phyloP scores from a whole-genome alignment of 768 basidiomycete genomes.

The Mycena galopus region DNA sequence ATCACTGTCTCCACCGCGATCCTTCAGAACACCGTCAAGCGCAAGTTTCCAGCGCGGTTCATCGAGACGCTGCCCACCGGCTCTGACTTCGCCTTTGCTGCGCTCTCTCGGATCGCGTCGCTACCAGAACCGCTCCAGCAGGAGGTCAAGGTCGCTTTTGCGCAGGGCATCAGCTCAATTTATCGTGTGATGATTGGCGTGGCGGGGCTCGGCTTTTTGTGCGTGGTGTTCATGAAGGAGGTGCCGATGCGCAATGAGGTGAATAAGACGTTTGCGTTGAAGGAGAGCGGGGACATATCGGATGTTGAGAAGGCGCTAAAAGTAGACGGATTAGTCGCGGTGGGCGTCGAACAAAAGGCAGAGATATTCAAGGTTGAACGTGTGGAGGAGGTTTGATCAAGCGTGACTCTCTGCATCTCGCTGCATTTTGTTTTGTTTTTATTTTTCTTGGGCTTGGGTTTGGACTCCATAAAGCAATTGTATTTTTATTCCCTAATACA shows the following conservation, averaged over 20 bases:
- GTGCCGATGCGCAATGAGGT: slow-evolving; percentile 9
- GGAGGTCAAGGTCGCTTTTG: slow-evolving; percentile 1
- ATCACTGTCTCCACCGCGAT: slow-evolving; percentile 11
- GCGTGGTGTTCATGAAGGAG: slow-evolving; percentile 12
- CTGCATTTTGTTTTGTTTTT: too few relatives aligned
- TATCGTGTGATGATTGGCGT: slow-evolving; percentile 11
- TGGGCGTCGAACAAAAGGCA: too few relatives aligned
- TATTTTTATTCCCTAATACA: too few relatives aligned
- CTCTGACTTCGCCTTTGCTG: slow-evolving; percentile 7
- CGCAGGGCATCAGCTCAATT: not conserved
- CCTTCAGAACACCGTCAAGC: slow-evolving; percentile 14
- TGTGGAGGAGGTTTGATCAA: too few relatives aligned
- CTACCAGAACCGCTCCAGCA: slow-evolving; percentile 11
- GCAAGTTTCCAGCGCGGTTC: slow-evolving; percentile 3
- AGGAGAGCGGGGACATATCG: not conserved
- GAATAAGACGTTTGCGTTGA: not conserved
- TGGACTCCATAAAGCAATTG: too few relatives aligned
- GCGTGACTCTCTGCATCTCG: too few relatives aligned
- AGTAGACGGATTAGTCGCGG: too few relatives aligned
- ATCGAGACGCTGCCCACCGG: not conserved
- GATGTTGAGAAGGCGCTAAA: not conserved
- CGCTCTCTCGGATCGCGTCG: not conserved
- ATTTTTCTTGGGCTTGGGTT: too few relatives aligned
- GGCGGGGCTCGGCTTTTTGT: slow-evolving; percentile 7
- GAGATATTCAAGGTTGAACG: too few relatives aligned